A percentile compares a stretch with the other conserved stretches of the same genome.
phyloP scores from a whole-genome alignment of 2,329 filamentous ascomycete genomes.

The Epichloe elymi region DNA sequence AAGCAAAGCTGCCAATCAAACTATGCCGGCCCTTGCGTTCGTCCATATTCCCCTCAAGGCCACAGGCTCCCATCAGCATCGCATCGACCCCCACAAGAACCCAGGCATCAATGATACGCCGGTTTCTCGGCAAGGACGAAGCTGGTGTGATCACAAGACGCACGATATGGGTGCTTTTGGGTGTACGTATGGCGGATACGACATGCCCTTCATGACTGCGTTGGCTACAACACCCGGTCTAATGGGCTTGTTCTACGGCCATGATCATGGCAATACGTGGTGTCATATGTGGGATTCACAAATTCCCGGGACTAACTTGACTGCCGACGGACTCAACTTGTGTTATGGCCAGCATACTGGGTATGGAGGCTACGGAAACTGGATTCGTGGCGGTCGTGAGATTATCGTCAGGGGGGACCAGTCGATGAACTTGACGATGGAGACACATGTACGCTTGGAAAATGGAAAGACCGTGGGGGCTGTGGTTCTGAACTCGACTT shows the following conservation, averaged over 20 bases:
- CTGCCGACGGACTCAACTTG: slow-evolving; percentile 30
- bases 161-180: slow-evolving; percentile 12
- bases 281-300: slow-evolving; percentile 35
- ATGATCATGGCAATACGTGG: slow-evolving; percentile 53
- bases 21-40: slow-evolving; percentile 32
- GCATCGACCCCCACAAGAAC: slow-evolving; percentile 21
- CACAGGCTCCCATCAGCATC: slow-evolving; percentile 22
- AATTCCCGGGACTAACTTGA: slow-evolving; percentile 18
- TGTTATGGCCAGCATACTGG: slow-evolving; percentile 54
- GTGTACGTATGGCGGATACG: slow-evolving; percentile 34
- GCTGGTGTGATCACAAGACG: slow-evolving; percentile 21
- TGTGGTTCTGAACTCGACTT: slow-evolving; percentile 42
- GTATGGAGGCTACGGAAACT: slow-evolving; percentile 56
- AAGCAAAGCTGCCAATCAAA: slow-evolving; percentile 15
- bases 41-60: slow-evolving; percentile 35
- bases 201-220: slow-evolving; percentile 49
- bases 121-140: slow-evolving; percentile 27
- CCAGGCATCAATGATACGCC: slow-evolving; percentile 32
- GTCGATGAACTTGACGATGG: slow-evolving; percentile 26
- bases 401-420: slow-evolving; percentile 32
- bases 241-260: slow-evolving; percentile 47
- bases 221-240: slow-evolving; percentile 40
- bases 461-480: slow-evolving; percentile 29
- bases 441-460: slow-evolving; percentile 51
- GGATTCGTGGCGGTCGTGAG: slow-evolving; percentile 47